phyloP scores from a whole-genome alignment of 306 rosid genomes.

The Lotus japonicus region DNA sequence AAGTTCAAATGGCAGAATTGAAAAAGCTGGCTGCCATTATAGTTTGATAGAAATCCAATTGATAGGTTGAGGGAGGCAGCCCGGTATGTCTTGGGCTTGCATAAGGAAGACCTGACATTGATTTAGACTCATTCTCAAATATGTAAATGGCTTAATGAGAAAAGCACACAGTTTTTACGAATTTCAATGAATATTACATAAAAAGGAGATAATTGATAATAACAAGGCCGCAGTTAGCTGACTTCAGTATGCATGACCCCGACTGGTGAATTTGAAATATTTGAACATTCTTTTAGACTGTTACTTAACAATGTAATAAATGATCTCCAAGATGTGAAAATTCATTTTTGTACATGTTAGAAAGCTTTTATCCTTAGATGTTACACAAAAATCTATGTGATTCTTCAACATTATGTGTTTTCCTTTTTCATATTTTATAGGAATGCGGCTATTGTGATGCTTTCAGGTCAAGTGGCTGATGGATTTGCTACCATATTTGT shows the following conservation, averaged over 20 bases:
- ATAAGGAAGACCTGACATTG: not conserved
- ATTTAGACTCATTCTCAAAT: not conserved
- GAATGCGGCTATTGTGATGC: conserved; percentile 87
- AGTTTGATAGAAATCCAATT: too few relatives aligned
- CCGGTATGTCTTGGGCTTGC: not conserved
- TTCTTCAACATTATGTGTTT: not conserved
- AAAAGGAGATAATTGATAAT: not conserved
- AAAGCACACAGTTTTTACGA: not conserved
- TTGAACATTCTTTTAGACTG: too few relatives aligned
- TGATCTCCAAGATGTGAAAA: not conserved
- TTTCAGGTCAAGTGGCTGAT: conserved; percentile 97
- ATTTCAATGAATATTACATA: not conserved
- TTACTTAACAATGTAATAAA: not conserved
- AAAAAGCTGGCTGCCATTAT: not conserved
- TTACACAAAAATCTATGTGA: not conserved
- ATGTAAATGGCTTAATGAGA: not conserved
- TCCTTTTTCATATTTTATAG: conserved; percentile 27
- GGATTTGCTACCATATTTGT: conserved; percentile 72
- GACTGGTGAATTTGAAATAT: too few relatives aligned
- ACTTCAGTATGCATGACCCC: not conserved
- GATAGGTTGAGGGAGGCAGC: too few relatives aligned
- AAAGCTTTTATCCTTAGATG: conserved; percentile 1
- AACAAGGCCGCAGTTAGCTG: not conserved
- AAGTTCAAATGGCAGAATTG: not conserved
- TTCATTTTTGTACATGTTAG: not conserved